phyloP scores from a whole-genome alignment of 345 rosid species.

The Camelina sativa region DNA sequence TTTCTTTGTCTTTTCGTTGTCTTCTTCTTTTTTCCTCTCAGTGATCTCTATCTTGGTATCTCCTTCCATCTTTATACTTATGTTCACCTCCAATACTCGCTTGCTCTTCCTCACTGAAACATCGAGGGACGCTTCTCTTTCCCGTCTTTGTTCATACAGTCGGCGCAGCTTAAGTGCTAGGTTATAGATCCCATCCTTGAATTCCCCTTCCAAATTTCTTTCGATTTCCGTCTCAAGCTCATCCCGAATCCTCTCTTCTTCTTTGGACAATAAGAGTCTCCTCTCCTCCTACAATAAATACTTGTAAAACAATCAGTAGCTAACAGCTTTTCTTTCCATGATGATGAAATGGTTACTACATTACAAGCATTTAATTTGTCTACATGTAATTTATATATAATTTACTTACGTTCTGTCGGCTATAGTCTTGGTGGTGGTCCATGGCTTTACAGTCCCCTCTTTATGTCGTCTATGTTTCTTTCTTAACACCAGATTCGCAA shows the following conservation, averaged over 20 bases:
- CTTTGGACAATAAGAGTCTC: slow-evolving; percentile 41
- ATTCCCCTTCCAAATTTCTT: slow-evolving; percentile 72
- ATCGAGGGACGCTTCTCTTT: slow-evolving; percentile 45
- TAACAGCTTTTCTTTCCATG: slow-evolving; percentile 6
- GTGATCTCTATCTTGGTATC: slow-evolving; percentile 68
- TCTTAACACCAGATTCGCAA: not conserved
- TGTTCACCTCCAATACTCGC: slow-evolving; percentile 55
- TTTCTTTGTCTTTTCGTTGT: slow-evolving; percentile 18
- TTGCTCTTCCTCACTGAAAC: slow-evolving; percentile 38
- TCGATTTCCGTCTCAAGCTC: slow-evolving; percentile 79
- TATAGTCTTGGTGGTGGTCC: slow-evolving; percentile 36
- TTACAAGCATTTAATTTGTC: slow-evolving; percentile 2
- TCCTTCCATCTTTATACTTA: slow-evolving; percentile 74
- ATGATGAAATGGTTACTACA: slow-evolving; percentile 9
- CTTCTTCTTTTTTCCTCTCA: slow-evolving; percentile 55
- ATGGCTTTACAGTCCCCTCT: slow-evolving; percentile 19
- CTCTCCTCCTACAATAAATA: slow-evolving; percentile 31
- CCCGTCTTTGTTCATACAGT: slow-evolving; percentile 61
- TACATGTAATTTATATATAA: not conserved
- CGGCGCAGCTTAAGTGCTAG: slow-evolving; percentile 70
- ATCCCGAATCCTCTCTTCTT: slow-evolving; percentile 64
- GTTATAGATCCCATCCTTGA: slow-evolving; percentile 71
- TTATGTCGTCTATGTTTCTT: not conserved
- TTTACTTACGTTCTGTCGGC: slow-evolving; percentile 31
- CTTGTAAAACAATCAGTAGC: slow-evolving; percentile 7